A percentile compares a stretch with the other conserved stretches of the same genome.
Conservation (phyloP, 768 basidiomycete species). For the Clavulina sp. region DNA sequence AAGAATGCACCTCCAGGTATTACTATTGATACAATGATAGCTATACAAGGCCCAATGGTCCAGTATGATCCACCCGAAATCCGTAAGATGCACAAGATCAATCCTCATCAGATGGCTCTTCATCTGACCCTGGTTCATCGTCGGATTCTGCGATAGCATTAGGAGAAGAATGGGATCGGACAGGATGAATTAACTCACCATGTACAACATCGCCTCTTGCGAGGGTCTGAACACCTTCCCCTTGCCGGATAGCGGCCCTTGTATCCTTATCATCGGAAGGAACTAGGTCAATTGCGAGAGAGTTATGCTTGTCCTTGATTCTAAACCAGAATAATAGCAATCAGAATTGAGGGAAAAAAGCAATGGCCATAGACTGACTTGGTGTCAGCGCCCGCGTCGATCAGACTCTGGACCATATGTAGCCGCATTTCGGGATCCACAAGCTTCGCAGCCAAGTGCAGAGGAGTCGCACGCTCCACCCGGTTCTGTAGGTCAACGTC, state of each 20-base stretch:
- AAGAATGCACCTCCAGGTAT: too few species aligned
- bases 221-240: constrained; percentile 34
- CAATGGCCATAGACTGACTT: constrained; percentile 26
- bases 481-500: constrained; percentile 68
- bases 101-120: background rate
- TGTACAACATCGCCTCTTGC: constrained; percentile 44
- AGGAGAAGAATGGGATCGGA: background rate
- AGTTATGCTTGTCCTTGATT: constrained; percentile 53
- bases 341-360: background rate
- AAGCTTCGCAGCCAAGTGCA: constrained; percentile 49
- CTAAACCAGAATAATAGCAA: constrained; percentile 20
- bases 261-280: constrained; percentile 35
- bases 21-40: too few species aligned
- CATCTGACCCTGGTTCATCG: background rate
- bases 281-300: constrained; percentile 38
- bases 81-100: background rate
- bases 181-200: constrained; percentile 22
- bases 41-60: too few species aligned
- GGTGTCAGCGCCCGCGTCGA: constrained; percentile 67
- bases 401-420: constrained; percentile 39
- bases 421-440: constrained; percentile 36
- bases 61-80: too few species aligned
- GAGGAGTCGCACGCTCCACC: constrained; percentile 52
- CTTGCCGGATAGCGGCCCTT: constrained; percentile 32
- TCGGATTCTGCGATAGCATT: background rate